Evolutionary conservation across 2,329 filamentous ascomycete species (phyloP), one percentile per base, ranked within the genome.

Genomic region (Fusarium sp.): DNA sequence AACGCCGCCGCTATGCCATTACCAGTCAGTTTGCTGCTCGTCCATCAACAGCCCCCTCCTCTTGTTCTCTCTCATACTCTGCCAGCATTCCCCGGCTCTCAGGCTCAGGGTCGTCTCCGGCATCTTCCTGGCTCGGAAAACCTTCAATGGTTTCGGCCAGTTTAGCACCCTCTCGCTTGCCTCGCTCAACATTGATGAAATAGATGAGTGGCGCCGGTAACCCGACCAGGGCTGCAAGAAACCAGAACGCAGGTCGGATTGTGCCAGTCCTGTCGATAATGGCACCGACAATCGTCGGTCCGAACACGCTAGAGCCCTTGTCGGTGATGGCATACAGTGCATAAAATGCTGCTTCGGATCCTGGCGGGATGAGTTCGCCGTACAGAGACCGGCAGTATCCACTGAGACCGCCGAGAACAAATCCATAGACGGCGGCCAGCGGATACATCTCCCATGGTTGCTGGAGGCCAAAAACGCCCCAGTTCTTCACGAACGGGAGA

Each of bases 361-460:
- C 96, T 0, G 94, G 94, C 2, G 96, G 96, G 64, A 99, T 97
- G 66, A 99, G 88, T 82, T 98, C 95, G 42, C 95, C 95, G 80
- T 94, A 99, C 6, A 99, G 87, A 70, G 94, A 95, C 47, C 96
- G 92, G 80, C 96, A 98, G 83, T 98, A 98, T 27, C 93, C 93
- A 67, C 93, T 94, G 45, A 99, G 85, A 0, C 96, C 96, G n/a
- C 96, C 96, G 34, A 98, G 90, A 2, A 98, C 95, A 59, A 99
- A 90, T 0, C 96, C 96, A 82, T 98, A 98, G 14, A 98, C 90
- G 4, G 93, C 93, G 0, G 94, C 95, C 1, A 99, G 84, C 0
- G 94, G 94, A 78, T 96, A 98, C 94, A 99, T 98, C 78, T 99
- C 96, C 94, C 95, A 98, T 4, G 94, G 92, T 80, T 96, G 92